Evolutionary conservation across 768 basidiomycete species (phyloP).

Genomic region (Pleurotus salmoneostramineus): DNA sequence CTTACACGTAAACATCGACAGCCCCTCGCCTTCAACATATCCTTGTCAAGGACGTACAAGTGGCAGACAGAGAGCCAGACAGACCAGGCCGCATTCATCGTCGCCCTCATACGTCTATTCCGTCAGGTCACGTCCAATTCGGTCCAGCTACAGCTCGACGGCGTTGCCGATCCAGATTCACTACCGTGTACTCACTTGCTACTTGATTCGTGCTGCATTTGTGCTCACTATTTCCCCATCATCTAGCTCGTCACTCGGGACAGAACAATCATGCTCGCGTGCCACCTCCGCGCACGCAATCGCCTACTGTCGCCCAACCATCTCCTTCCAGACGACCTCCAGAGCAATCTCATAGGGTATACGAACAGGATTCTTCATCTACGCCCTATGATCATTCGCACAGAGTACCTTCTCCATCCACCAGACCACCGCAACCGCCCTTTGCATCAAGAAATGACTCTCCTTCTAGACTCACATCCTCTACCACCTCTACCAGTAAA

Average conservation of each 20-base stretch:
- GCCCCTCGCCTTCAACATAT: constrained; percentile 73
- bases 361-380: not conserved
- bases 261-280: constrained; percentile 18
- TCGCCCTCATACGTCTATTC: constrained; percentile 61
- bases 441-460: constrained; percentile 16
- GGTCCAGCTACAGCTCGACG: constrained; percentile 51
- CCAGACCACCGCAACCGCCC: constrained; percentile 17
- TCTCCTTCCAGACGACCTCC: constrained; percentile 14
- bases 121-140: constrained; percentile 39
- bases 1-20: constrained; percentile 20
- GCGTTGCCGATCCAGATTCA: constrained; percentile 41
- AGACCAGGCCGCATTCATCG: constrained; percentile 76
- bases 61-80: constrained; percentile 79
- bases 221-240: not conserved
- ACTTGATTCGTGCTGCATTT: not conserved
- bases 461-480: constrained; percentile 37
- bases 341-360: constrained; percentile 16
- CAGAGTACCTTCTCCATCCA: constrained; percentile 15
- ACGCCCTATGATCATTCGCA: constrained; percentile 14
- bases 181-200: constrained; percentile 24
- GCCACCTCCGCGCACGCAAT: constrained; percentile 13
- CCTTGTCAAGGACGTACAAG: constrained; percentile 83
- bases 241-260: constrained; percentile 11
- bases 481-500: constrained; percentile 24
- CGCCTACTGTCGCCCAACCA: not conserved